These are phyloP conservation scores for Globisporangium irregulare DNA, from an alignment of 352 stramenopile genomes.

Conservation along the genomic window DNA sequence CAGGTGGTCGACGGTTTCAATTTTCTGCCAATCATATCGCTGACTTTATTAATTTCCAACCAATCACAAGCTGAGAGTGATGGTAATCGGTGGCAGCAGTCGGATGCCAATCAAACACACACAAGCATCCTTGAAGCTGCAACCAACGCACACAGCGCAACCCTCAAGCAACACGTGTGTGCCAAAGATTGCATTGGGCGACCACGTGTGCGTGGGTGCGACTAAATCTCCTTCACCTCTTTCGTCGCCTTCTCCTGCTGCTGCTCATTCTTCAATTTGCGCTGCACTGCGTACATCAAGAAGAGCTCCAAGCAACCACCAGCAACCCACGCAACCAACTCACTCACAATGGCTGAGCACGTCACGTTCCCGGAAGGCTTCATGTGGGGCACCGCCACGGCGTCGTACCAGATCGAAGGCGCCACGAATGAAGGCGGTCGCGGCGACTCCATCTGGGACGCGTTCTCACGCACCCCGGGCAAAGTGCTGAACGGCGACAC, in stretches of 20 bases:
- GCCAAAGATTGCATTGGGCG: neutral
- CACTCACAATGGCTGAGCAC: slow-evolving; percentile 23
- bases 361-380: slow-evolving; percentile 61
- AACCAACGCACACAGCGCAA: neutral
- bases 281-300: slow-evolving; percentile 4
- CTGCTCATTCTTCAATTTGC: slow-evolving; percentile 18
- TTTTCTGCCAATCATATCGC: neutral
- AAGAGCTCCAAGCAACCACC: slow-evolving; percentile 2
- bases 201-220: no score
- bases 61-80: neutral
- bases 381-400: slow-evolving; percentile 83
- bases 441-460: slow-evolving; percentile 90
- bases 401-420: slow-evolving; percentile 93
- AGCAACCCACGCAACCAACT: neutral
- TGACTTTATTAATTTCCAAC: neutral
- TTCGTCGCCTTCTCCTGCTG: neutral
- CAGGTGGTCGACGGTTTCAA: neutral
- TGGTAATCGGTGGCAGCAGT: slow-evolving; percentile 8
- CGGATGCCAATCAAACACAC: neutral
- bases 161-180: neutral
- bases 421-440: slow-evolving; percentile 76
- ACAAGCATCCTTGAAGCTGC: slow-evolving; percentile 3
- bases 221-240: neutral
- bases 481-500: slow-evolving; percentile 74
- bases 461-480: slow-evolving; percentile 62